Conservation (phyloP, 2,329 filamentous ascomycete genomes). For the Stachybotrys chartarum region DNA sequence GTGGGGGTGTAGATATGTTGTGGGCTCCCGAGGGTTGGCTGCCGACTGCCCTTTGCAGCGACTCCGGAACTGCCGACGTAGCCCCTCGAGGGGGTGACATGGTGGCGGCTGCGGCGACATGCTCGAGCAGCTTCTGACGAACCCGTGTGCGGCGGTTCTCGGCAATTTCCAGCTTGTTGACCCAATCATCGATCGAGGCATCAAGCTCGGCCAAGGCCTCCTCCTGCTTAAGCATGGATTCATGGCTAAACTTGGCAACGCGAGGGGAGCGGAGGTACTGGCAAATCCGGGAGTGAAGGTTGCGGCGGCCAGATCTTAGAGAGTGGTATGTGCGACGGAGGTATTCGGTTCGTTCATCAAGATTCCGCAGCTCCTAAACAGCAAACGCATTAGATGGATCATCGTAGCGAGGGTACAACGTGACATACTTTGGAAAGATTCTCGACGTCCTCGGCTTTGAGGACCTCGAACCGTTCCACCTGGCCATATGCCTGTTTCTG, state of each 20-base stretch:
- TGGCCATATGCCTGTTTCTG: constrained; percentile 56
- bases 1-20: constrained; percentile 49
- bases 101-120: constrained; percentile 65
- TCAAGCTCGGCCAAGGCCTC: constrained; percentile 73
- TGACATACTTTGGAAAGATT: constrained; percentile 50
- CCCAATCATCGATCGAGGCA: constrained; percentile 73
- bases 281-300: constrained; percentile 70
- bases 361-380: constrained; percentile 58
- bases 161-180: constrained; percentile 69
- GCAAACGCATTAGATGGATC: constrained; percentile 2
- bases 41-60: constrained; percentile 33
- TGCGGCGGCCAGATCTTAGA: constrained; percentile 66
- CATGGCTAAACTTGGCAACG: constrained; percentile 63
- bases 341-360: constrained; percentile 75
- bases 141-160: constrained; percentile 71
- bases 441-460: constrained; percentile 55
- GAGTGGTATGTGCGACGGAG: constrained; percentile 70
- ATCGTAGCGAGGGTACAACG: background rate
- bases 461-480: constrained; percentile 57
- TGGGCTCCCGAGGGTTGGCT: constrained; percentile 24
- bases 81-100: constrained; percentile 27
- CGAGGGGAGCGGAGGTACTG: constrained; percentile 67
- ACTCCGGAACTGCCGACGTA: constrained; percentile 26
- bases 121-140: constrained; percentile 73
- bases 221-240: constrained; percentile 72